A percentile compares a stretch with the other conserved stretches of the same genome.
phyloP scores from a whole-genome alignment of 2,329 filamentous ascomycete genomes.

The Penicillium hesseltinei region DNA sequence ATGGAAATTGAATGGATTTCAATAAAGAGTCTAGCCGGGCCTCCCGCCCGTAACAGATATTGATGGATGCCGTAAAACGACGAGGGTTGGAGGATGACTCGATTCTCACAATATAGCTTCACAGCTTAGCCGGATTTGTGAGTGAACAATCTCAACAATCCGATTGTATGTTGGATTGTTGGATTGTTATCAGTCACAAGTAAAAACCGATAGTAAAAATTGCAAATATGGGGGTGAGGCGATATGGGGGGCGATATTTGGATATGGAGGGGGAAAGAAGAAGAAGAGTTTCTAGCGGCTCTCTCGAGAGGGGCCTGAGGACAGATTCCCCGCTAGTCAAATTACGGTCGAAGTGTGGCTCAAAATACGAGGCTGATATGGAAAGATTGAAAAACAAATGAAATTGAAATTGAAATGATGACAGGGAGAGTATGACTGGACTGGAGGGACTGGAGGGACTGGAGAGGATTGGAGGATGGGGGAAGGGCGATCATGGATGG shows the following conservation, averaged over 20 bases:
- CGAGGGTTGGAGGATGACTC: neutral
- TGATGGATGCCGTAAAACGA: constrained; percentile 13
- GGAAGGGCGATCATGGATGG: constrained; percentile 10
- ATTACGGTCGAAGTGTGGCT: constrained; percentile 10
- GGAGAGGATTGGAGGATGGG: neutral
- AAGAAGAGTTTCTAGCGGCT: constrained; percentile 10
- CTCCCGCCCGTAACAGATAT: constrained; percentile 34
- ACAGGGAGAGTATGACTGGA: constrained; percentile 2
- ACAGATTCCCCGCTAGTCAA: constrained; percentile 8
- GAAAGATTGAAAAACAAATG: neutral
- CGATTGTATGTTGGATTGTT: neutral
- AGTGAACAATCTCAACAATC: neutral
- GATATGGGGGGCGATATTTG: constrained; percentile 5
- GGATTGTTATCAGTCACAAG: neutral
- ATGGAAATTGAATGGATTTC: constrained; percentile 1
- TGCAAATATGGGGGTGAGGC: neutral
- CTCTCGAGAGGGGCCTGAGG: constrained; percentile 17
- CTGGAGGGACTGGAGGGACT: neutral
- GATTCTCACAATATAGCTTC: neutral
- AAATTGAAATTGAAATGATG: neutral
- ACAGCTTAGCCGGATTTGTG: neutral
- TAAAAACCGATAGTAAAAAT: neutral
- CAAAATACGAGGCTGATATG: constrained; percentile 2
- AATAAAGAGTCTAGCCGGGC: constrained; percentile 27
- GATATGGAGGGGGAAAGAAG: constrained; percentile 6